Evolutionary conservation across 306 rosid species (phyloP), one percentile per base, ranked within the genome.

Genomic region (apple (Malus domestica)): DNA sequence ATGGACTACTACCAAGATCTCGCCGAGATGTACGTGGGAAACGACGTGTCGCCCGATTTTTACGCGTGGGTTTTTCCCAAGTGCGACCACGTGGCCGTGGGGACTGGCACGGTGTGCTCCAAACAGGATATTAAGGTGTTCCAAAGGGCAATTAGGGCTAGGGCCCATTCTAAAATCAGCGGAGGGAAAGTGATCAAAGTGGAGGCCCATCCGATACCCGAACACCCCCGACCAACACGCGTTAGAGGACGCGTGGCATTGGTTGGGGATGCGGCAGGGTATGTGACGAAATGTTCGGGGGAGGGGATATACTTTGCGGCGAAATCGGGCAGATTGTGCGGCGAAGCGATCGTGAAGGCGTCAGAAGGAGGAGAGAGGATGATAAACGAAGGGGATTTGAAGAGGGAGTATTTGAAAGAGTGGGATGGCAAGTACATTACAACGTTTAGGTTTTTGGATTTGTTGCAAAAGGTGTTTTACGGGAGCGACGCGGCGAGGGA

Each of bases 11-110:
- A 91, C 62, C 76, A 85, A 69, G 79, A 93, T 78, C 89, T 90
- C 55, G 98, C 97, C 25, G 97, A 91, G 85, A 88, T 91, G 94
- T 94, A 91, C 76, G 75, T 94, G 0, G 97, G 98, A 0, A 67
- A 76, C 64, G 98, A 94, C 80, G 96, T 91, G 14, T 94, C 97
- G n/a, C 97, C 98, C 5, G 98, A 94, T 68, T 94, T 90, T 70
- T 94, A 94, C 84, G 97, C 80, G 18, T 94, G 98, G 98, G 98
- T 94, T 1, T 94, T 94, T 33, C 98, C 97, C 3, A 94, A 91
- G 22, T 88, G 97, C 4, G 96, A 94, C 86, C 98, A 94, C 84
- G 97, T 94, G 90, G 98, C 97, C 20, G 98, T 94, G 74, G 97
- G 98, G 4, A 93, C 97, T 0, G 98, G 97, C 22, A 93, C 98